These are phyloP conservation scores for Lyophyllum semitale DNA, from an alignment of 768 basidiomycete species.

Conservation along the genomic window DNA sequence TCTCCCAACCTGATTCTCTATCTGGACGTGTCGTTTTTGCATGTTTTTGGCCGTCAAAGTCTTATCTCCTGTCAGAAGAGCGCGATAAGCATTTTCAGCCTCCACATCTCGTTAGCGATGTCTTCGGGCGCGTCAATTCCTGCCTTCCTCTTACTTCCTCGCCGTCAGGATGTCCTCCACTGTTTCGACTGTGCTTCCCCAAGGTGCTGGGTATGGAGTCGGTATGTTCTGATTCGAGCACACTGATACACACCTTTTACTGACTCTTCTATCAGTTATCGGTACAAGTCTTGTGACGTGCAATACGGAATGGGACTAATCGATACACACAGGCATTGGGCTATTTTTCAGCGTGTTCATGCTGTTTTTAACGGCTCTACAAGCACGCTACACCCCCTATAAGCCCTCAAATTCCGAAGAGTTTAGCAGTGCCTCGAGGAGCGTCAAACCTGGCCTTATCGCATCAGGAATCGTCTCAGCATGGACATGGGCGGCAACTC, in stretches of 20 bases:
- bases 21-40: too few relatives aligned
- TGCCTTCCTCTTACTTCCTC: background rate
- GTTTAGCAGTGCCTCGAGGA: constrained; percentile 79
- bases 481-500: constrained; percentile 88
- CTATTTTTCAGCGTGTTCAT: constrained; percentile 86
- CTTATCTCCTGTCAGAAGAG: too few relatives aligned
- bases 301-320: background rate
- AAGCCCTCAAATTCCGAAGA: constrained; percentile 82
- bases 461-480: constrained; percentile 92
- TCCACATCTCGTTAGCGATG: background rate
- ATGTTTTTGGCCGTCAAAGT: too few relatives aligned
- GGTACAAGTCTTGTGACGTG: constrained; percentile 42
- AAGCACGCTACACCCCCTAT: constrained; percentile 81
- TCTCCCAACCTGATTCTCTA: too few relatives aligned
- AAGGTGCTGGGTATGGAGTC: constrained; percentile 23
- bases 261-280: constrained; percentile 39
- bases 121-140: background rate
- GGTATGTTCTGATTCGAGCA: constrained; percentile 14
- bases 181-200: constrained; percentile 8
- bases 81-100: background rate
- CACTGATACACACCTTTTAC: background rate
- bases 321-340: constrained; percentile 65
- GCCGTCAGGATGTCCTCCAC: background rate
- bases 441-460: constrained; percentile 89
- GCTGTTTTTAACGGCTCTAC: constrained; percentile 75